Conservation (phyloP, 495 filamentous ascomycete genomes). For the Aspergillus saccharolyticus region DNA sequence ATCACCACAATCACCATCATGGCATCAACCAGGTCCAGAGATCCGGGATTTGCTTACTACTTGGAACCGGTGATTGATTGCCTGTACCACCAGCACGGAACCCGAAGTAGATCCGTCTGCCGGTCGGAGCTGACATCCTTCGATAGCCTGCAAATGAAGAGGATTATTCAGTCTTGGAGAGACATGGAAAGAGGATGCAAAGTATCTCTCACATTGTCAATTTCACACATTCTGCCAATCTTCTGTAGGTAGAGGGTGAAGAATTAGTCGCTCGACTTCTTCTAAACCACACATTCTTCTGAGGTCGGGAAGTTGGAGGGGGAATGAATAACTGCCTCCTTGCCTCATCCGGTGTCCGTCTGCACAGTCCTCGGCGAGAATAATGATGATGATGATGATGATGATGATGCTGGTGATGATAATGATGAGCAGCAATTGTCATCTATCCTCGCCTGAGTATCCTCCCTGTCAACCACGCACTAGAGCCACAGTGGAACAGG, state of each 20-base stretch:
- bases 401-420: slow-evolving; percentile 5
- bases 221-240: no score
- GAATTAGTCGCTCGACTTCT: neutral
- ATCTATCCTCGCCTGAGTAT: slow-evolving; percentile 6
- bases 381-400: slow-evolving; percentile 6
- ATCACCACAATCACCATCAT: neutral
- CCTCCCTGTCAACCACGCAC: slow-evolving; percentile 13
- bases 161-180: no score
- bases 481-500: slow-evolving; percentile 5
- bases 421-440: slow-evolving; percentile 7
- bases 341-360: neutral
- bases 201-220: no score
- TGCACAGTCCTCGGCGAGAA: slow-evolving; percentile 6
- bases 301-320: neutral
- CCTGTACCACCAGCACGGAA: neutral
- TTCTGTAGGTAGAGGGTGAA: no score
- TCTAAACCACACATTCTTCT: slow-evolving; percentile 3
- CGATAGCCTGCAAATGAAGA: no score
- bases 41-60: slow-evolving; percentile 4
- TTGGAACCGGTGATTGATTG: neutral
- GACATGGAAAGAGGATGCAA: neutral
- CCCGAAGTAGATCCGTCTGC: slow-evolving; percentile 5
- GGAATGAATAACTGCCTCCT: neutral
- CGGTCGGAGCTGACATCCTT: neutral
- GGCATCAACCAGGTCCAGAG: neutral